A percentile compares a stretch with the other conserved stretches of the same genome.
Conservation (phyloP, 1,139 yeast genomes). For the Candida sp. region DNA sequence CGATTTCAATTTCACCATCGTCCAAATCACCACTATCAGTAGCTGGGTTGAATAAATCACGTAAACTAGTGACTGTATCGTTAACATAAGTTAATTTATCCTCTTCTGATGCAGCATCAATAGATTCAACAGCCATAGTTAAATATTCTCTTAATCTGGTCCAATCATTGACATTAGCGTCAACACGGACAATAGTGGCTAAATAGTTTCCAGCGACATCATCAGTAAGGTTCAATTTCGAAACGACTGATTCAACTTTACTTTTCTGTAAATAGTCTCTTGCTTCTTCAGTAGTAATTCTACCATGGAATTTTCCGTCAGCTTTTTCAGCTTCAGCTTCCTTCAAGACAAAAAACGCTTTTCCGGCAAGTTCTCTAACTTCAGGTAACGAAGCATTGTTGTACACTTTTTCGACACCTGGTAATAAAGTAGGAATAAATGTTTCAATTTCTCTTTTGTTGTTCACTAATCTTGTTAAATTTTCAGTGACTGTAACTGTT, state of each 20-base stretch:
- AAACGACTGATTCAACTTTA: constrained; percentile 18
- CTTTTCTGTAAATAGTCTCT: constrained; percentile 36
- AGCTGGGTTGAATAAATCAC: constrained; percentile 64
- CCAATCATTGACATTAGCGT: constrained; percentile 93
- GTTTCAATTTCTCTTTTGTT: constrained; percentile 89
- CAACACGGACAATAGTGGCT: constrained; percentile 55
- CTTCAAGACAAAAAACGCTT: constrained; percentile 76
- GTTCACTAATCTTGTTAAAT: constrained; percentile 91
- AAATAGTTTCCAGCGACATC: constrained; percentile 47
- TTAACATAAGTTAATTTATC: constrained; percentile 41
- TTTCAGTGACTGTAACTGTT: constrained; percentile 94
- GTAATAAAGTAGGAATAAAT: constrained; percentile 80
- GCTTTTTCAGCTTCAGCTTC: constrained; percentile 72
- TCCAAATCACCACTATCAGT: constrained; percentile 59
- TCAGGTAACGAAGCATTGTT: constrained; percentile 94
- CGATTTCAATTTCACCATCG: constrained; percentile 67
- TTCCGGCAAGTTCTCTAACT: constrained; percentile 88
- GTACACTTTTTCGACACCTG: constrained; percentile 86
- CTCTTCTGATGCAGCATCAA: constrained; percentile 28
- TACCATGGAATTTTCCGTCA: constrained; percentile 75
- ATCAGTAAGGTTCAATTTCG: constrained; percentile 23
- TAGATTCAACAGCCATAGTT: constrained; percentile 33
- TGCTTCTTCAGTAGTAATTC: constrained; percentile 59
- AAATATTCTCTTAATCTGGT: constrained; percentile 61
- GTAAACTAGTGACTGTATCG: constrained; percentile 50